phyloP scores from a whole-genome alignment of 2,329 filamentous ascomycete species.

The Xylariaceae sp. region DNA sequence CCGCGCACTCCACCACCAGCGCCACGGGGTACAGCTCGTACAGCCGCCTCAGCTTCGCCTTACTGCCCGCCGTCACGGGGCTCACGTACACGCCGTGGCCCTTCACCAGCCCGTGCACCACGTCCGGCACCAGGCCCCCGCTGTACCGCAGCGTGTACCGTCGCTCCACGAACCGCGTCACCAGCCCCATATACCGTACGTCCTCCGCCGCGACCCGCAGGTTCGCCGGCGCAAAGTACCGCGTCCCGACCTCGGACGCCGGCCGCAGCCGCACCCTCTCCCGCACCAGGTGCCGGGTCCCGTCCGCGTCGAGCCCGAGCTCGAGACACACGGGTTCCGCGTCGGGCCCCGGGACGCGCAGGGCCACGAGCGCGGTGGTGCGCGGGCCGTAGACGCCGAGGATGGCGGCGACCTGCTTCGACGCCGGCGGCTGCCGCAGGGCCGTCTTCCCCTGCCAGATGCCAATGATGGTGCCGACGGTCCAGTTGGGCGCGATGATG shows the following conservation, averaged over 20 bases:
- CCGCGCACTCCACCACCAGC: conserved; percentile 55
- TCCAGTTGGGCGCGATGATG: conserved; percentile 55
- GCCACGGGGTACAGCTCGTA: conserved; percentile 60
- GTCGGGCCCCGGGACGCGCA: conserved; percentile 39
- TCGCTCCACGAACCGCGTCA: conserved; percentile 44
- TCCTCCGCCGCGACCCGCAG: conserved; percentile 52
- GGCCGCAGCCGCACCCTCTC: conserved; percentile 32
- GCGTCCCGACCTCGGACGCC: conserved; percentile 34
- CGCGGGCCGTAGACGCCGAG: conserved; percentile 52
- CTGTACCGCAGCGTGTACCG: conserved; percentile 58
- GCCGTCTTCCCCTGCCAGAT: conserved; percentile 51
- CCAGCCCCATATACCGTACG: conserved; percentile 42
- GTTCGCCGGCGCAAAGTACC: conserved; percentile 61
- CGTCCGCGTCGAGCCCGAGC: conserved; percentile 33
- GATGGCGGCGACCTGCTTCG: conserved; percentile 43
- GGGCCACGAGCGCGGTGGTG: conserved; percentile 51
- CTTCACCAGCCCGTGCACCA: conserved; percentile 56
- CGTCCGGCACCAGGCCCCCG: conserved; percentile 58
- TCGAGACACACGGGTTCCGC: conserved; percentile 43
- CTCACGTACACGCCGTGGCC: conserved; percentile 58
- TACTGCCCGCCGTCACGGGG: conserved; percentile 46
- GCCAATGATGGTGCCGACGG: conserved; percentile 56
- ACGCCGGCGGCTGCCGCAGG: conserved; percentile 33
- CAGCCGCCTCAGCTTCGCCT: conserved; percentile 53
- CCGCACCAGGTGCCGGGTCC: conserved; percentile 36